A percentile compares a stretch with the other conserved stretches of the same genome.
Evolutionary conservation across 2,329 filamentous ascomycete species (phyloP).

Genomic region (Aspergillus sp.): DNA sequence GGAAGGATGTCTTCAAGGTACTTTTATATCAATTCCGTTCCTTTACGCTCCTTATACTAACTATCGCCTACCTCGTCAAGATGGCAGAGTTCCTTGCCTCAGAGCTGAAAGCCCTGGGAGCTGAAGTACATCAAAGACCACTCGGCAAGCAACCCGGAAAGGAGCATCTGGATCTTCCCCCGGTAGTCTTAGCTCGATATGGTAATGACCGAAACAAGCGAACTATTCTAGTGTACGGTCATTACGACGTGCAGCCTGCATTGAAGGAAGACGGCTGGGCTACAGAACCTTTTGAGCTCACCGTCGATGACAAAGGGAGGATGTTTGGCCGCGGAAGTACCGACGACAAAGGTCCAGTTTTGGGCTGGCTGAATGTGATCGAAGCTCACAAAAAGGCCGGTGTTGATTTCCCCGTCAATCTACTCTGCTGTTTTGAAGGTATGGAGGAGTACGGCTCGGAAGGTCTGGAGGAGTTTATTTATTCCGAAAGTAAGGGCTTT

Average conservation of each 20-base stretch:
- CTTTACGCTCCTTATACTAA: neutral
- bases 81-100: constrained; percentile 90
- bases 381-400: constrained; percentile 96
- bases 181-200: constrained; percentile 88
- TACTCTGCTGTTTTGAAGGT: constrained; percentile 99
- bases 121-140: constrained; percentile 79
- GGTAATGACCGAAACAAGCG: constrained; percentile 89
- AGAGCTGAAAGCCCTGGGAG: constrained; percentile 81
- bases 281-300: constrained; percentile 88
- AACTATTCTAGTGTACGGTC: constrained; percentile 94
- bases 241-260: constrained; percentile 98
- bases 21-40: constrained; percentile 13
- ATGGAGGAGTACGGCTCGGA: constrained; percentile 99
- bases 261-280: constrained; percentile 92
- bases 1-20: constrained; percentile 84
- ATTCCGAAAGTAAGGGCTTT: constrained; percentile 85
- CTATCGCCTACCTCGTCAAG: constrained; percentile 31
- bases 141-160: constrained; percentile 91
- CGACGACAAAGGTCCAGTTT: constrained; percentile 95
- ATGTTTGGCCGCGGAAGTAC: constrained; percentile 97
- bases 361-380: constrained; percentile 97
- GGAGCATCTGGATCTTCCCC: constrained; percentile 86
- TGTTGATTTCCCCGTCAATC: constrained; percentile 92
- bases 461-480: constrained; percentile 91
- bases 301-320: constrained; percentile 82